These are phyloP conservation scores for Yarrowia hollandica DNA, from an alignment of 805 yeast species.

Conservation along the genomic window DNA sequence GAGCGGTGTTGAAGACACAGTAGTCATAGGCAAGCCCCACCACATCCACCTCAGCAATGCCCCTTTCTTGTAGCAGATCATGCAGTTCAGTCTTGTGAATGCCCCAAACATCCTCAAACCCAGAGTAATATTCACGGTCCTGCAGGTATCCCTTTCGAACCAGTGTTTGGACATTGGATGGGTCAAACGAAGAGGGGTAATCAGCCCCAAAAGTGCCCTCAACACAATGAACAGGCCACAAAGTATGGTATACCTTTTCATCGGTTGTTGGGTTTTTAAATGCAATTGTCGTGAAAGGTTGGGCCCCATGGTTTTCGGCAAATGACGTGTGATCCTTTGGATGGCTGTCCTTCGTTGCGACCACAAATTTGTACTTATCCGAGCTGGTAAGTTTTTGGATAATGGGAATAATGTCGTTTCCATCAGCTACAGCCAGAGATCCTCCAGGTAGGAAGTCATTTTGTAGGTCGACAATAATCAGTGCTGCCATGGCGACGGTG, in stretches of 20 bases:
- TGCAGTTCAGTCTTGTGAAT: constrained; percentile 67
- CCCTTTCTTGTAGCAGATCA: constrained; percentile 47
- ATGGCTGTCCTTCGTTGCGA: constrained; percentile 89
- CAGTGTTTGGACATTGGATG: constrained; percentile 44
- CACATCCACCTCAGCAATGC: constrained; percentile 61
- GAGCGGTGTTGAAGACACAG: constrained; percentile 78
- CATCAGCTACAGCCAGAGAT: constrained; percentile 62
- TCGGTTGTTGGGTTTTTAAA: constrained; percentile 54
- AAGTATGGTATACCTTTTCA: constrained; percentile 40
- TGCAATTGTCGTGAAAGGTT: constrained; percentile 53
- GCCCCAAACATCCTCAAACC: constrained; percentile 79
- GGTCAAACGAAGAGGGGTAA: constrained; percentile 54
- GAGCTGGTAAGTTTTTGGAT: constrained; percentile 50
- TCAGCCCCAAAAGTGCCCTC: constrained; percentile 68
- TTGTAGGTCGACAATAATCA: constrained; percentile 78
- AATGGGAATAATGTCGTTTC: constrained; percentile 56
- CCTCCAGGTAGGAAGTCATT: constrained; percentile 71
- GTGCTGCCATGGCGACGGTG: constrained; percentile 48
- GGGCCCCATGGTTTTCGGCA: constrained; percentile 61
- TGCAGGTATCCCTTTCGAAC: constrained; percentile 70
- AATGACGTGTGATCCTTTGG: constrained; percentile 77
- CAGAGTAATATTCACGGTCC: constrained; percentile 84
- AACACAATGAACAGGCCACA: constrained; percentile 94
- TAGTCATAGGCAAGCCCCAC: constrained; percentile 87
- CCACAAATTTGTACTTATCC: constrained; percentile 58